Percentiles rank a stretch among this genome's conserved stretches.
phyloP scores from a whole-genome alignment of 148 eudicot species.

The Rhododendron griersonianum region DNA sequence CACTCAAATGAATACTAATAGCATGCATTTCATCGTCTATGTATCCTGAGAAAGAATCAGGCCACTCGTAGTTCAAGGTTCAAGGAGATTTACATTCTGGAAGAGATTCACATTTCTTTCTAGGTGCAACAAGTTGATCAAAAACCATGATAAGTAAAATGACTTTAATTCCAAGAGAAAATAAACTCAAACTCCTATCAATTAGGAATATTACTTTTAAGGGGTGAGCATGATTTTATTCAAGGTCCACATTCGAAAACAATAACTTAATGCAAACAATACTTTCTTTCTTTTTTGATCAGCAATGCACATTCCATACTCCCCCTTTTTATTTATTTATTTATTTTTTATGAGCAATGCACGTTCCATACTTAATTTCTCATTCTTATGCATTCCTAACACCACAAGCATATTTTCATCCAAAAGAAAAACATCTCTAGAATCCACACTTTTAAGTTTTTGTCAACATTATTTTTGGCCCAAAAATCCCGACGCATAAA shows the following conservation, averaged over 20 bases:
- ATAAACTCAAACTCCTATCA: not conserved
- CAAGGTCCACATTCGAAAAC: not conserved
- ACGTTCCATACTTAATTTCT: too few species aligned
- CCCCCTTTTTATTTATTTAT: too few species aligned
- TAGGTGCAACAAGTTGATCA: too few species aligned
- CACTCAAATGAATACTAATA: too few species aligned
- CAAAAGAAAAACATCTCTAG: not conserved
- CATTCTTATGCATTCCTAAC: not conserved
- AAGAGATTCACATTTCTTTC: too few species aligned
- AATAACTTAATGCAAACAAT: not conserved
- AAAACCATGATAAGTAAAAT: too few species aligned
- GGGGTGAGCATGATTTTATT: not conserved
- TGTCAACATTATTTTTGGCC: not conserved
- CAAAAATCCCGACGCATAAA: not conserved
- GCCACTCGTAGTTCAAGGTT: too few species aligned
- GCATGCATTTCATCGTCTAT: too few species aligned
- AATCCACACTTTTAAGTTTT: not conserved
- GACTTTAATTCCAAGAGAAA: too few species aligned
- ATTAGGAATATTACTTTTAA: not conserved
- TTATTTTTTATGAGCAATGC: not conserved
- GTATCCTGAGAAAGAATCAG: too few species aligned
- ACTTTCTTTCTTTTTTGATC: not conserved
- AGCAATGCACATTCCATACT: too few species aligned
- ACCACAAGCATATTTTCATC: not conserved
- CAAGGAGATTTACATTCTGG: too few species aligned